Evolutionary conservation across 192 early-diverging fungal genomes (phyloP).

Genomic region (Haplosporangium gracile): DNA sequence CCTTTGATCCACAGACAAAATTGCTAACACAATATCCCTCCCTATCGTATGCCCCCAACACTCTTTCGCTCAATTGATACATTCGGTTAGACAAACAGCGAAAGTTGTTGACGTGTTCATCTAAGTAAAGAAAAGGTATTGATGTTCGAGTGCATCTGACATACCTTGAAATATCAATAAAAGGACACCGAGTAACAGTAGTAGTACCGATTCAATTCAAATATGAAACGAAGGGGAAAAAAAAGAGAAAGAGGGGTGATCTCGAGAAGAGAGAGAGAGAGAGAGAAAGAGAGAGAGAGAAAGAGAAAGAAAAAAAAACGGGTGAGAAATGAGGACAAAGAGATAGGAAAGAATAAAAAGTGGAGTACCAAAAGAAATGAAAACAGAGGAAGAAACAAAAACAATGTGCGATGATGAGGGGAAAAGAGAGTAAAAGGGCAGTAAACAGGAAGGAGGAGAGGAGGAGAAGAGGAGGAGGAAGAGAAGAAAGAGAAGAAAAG

Average conservation of each 20-base stretch:
- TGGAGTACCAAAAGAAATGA: neutral
- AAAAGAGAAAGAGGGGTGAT: neutral
- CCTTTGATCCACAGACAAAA: too few species aligned
- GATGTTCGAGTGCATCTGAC: conserved; percentile 3
- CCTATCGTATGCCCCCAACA: too few species aligned
- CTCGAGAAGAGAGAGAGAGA: neutral
- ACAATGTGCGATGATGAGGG: too few species aligned
- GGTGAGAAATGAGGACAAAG: neutral
- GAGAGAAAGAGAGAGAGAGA: neutral
- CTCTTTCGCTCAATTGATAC: too few species aligned
- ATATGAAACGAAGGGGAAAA: neutral
- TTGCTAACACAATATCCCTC: too few species aligned
- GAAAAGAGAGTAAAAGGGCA: neutral
- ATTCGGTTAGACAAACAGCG: too few species aligned
- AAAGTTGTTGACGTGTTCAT: too few species aligned
- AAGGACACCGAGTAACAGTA: neutral
- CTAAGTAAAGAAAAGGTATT: neutral
- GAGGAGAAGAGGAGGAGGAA: neutral
- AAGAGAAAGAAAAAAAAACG: neutral
- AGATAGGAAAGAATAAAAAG: neutral
- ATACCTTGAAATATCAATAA: neutral
- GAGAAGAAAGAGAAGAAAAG: neutral
- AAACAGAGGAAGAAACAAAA: neutral
- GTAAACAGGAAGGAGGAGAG: neutral
- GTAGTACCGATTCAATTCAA: neutral